Evolutionary conservation across 2,329 filamentous ascomycete genomes (phyloP).

Genomic region (Fusarium aywerte): DNA sequence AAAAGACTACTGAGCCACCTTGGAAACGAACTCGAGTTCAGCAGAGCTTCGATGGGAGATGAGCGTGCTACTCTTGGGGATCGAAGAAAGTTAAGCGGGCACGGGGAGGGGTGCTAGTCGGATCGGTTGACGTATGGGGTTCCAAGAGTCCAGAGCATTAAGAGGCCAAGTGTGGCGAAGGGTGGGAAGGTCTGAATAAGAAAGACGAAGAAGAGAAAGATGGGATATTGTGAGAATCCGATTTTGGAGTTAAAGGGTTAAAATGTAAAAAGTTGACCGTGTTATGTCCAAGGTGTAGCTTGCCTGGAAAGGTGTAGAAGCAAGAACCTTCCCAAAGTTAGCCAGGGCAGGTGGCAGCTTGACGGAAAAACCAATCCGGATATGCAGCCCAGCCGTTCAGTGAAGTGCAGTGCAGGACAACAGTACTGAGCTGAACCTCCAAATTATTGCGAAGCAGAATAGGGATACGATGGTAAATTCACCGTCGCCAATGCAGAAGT

Average conservation of each 20-base stretch:
- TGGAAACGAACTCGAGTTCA: neutral
- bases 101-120: conserved; percentile 4
- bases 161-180: conserved; percentile 7
- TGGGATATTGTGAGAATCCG: neutral
- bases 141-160: conserved; percentile 3
- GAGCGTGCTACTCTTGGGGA: neutral
- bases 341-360: conserved; percentile 17
- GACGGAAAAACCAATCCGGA: conserved; percentile 33
- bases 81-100: neutral
- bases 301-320: conserved; percentile 9
- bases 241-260: neutral
- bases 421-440: neutral
- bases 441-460: neutral
- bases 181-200: neutral
- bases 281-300: neutral
- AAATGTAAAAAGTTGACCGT: neutral
- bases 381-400: neutral
- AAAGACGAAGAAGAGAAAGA: neutral
- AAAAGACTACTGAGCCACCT: neutral
- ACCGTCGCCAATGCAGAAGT: conserved; percentile 2
- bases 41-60: conserved; percentile 1
- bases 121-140: neutral
- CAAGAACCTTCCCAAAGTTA: neutral
- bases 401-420: neutral
- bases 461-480: neutral